Base-by-base conservation (phyloP, 2,329 filamentous ascomycete genomes). In the Penicillium sp. region DNA sequence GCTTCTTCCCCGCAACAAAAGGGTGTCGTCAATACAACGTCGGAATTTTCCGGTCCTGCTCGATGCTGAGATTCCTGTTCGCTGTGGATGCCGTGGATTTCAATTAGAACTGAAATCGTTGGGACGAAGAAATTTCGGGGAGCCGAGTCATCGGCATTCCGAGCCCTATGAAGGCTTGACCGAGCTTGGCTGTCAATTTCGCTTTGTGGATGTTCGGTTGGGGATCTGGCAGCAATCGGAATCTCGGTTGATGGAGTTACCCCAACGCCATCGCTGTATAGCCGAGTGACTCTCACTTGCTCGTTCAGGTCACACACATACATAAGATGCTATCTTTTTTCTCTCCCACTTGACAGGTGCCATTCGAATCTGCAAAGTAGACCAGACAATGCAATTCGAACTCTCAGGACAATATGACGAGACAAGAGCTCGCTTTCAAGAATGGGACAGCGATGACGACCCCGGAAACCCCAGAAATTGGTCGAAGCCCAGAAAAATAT, bases 381-480 rank as follows among this genome's bases (percentile, higher is more conserved):
- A 26, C 51, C 38, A 31, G 30, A 57, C 41, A 46, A 51, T 58
- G 56, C 31, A 51, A 45, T 21, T 44, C 9, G 56, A 58, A 31
- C 29, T 31, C 26, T 21, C 31, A 26, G 35, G 44, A 15, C 31
- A 38, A 17, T 19, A 49, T 4, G 21, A 57, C 21, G 21, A 50
- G 19, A 13, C 13, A 8, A 47, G 46, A 31, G 21, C 45, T 23
- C 26, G 45, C 5, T 19, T 53, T 17, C 48, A 59, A 47, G 56
- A 61, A 35, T 61, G 59, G 59, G 41, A 53, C 26, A 56, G 59
- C 26, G 59, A 57, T 19, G 49, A 61, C 11, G 59, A 61, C 54
- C 53, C 53, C 4, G 59, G 41, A 4, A 57, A 68, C 23, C 66
- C 67, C 5, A 45, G 66, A 13, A 66, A 69, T 15, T 69, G 67